These are phyloP conservation scores for Xanthoparmelia taractica DNA, from an alignment of 495 filamentous ascomycete genomes.

Conservation along the genomic window DNA sequence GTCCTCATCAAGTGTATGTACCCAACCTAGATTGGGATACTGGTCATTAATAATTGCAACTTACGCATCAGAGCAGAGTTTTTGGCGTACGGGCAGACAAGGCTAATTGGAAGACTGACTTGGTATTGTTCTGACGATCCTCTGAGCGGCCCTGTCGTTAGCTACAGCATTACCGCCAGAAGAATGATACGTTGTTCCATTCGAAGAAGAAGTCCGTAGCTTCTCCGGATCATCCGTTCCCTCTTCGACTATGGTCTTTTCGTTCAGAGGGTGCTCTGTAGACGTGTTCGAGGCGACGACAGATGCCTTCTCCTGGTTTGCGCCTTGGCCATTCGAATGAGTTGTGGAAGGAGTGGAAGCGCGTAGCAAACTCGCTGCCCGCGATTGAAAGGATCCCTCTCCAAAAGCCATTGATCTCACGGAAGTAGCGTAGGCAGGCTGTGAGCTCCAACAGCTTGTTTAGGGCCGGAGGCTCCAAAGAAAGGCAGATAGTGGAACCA, in stretches of 20 bases:
- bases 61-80: no score
- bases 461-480: conserved; percentile 5
- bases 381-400: conserved; percentile 16
- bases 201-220: conserved; percentile 26
- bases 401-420: conserved; percentile 17
- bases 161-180: conserved; percentile 23
- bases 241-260: conserved; percentile 14
- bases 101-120: conserved; percentile 20
- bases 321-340: conserved; percentile 11
- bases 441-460: conserved; percentile 4
- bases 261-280: conserved; percentile 11
- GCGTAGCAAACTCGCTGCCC: conserved; percentile 21
- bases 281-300: conserved; percentile 3
- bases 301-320: conserved; percentile 5
- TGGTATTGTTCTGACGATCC: conserved; percentile 34
- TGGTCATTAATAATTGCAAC: not conserved
- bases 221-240: conserved; percentile 9
- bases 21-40: conserved; percentile 39
- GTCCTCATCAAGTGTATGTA: conserved; percentile 43
- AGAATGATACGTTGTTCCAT: conserved; percentile 23
- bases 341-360: conserved; percentile 13
- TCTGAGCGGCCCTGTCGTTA: conserved; percentile 25
- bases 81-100: not conserved
- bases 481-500: not conserved
- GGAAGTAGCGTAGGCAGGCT: not conserved